Evolutionary conservation across 2,329 filamentous ascomycete genomes (phyloP).

Genomic region (Fonsecaea pedrosoi): DNA sequence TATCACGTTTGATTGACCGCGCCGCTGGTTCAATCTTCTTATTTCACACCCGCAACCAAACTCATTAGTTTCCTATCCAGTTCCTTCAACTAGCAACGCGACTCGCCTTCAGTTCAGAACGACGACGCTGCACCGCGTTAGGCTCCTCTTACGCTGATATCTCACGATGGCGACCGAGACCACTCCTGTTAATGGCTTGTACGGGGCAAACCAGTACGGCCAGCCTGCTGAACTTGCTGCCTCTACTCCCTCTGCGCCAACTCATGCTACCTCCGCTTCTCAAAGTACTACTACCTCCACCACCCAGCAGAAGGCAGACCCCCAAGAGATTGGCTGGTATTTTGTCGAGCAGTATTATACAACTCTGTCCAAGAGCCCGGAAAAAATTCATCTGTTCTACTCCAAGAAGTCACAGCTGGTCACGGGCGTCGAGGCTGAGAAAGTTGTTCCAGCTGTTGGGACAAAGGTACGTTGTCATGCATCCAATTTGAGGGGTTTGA

Average conservation of each 20-base stretch:
- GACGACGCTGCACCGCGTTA: constrained; percentile 8
- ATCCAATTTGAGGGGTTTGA: background rate
- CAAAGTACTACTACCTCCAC: constrained; percentile 38
- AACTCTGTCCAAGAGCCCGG: constrained; percentile 89
- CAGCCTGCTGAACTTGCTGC: constrained; percentile 41
- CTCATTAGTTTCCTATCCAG: background rate
- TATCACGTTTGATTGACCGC: constrained; percentile 14
- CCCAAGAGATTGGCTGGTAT: constrained; percentile 96
- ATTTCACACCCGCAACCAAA: background rate
- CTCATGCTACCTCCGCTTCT: constrained; percentile 36
- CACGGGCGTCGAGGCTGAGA: constrained; percentile 87
- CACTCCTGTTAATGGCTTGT: constrained; percentile 38
- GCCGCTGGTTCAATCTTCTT: constrained; percentile 14
- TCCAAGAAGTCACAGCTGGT: constrained; percentile 95
- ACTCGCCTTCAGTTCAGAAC: background rate
- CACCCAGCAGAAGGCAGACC: constrained; percentile 50
- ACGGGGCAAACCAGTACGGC: constrained; percentile 36
- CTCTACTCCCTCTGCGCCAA: constrained; percentile 37
- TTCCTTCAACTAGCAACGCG: constrained; percentile 5
- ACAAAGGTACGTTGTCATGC: constrained; percentile 70
- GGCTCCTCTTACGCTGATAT: constrained; percentile 14
- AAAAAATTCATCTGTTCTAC: constrained; percentile 96
- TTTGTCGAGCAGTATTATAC: constrained; percentile 99
- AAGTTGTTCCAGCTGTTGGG: constrained; percentile 83
- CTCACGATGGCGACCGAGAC: constrained; percentile 38